These are phyloP conservation scores for Mucor velutinosus DNA, from an alignment of 371 early-diverging fungal species.

Conservation along the genomic window DNA sequence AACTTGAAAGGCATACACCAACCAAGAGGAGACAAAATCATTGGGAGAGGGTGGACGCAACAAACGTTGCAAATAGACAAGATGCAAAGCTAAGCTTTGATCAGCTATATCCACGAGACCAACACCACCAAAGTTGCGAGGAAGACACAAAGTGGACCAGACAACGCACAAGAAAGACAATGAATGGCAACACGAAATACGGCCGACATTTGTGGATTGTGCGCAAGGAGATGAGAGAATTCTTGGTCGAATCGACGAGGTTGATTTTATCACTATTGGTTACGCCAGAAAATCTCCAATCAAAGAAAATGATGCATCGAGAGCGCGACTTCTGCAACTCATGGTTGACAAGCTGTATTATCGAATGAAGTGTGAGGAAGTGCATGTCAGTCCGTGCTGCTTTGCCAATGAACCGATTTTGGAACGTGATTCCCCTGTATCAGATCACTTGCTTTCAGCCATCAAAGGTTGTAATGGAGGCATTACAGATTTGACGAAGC, in stretches of 20 bases:
- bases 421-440: conserved; percentile 22
- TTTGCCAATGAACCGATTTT: conserved; percentile 25
- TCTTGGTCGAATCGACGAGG: conserved; percentile 14
- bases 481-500: conserved; percentile 17
- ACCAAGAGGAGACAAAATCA: too few relatives aligned
- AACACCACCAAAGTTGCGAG: too few relatives aligned
- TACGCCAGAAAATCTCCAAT: conserved; percentile 27
- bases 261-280: conserved; percentile 29
- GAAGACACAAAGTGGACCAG: too few relatives aligned
- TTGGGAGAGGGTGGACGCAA: too few relatives aligned
- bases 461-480: conserved; percentile 17
- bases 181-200: conserved; percentile 4
- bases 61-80: too few relatives aligned
- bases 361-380: conserved; percentile 29
- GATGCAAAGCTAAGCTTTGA: too few relatives aligned
- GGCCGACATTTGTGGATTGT: conserved; percentile 10
- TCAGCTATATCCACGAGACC: too few relatives aligned
- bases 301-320: conserved; percentile 23
- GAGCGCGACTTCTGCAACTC: neutral
- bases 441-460: conserved; percentile 15
- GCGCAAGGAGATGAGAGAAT: conserved; percentile 7
- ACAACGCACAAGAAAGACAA: too few relatives aligned
- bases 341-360: conserved; percentile 24
- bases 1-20: too few relatives aligned
- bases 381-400: conserved; percentile 27